Percentiles rank a stretch among this genome's conserved stretches.
These are phyloP conservation scores for Microbotryum scabiosae DNA, from an alignment of 1,284 basidiomycete species.

Conservation along the genomic window DNA sequence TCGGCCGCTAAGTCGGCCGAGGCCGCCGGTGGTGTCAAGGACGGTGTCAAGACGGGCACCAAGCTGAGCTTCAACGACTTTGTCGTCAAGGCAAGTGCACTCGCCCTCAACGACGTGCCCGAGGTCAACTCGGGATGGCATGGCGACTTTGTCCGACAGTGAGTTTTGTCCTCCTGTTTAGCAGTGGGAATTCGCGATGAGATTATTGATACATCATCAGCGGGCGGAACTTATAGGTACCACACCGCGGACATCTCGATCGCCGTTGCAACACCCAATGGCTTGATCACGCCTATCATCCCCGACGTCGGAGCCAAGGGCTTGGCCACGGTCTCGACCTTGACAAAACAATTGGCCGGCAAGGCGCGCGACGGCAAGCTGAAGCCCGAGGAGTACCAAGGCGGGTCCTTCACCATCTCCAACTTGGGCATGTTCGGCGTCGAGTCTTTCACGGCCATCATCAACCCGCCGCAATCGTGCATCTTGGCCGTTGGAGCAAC, in stretches of 20 bases:
- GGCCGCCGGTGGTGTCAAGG: constrained; percentile 46
- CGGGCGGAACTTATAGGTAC: constrained; percentile 52
- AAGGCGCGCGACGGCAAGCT: constrained; percentile 96
- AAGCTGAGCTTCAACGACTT: constrained; percentile 99
- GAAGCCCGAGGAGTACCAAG: constrained; percentile 93
- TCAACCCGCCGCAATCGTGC: constrained; percentile 97
- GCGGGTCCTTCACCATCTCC: constrained; percentile 97
- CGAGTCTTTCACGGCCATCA: constrained; percentile 88
- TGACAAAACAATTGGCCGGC: constrained; percentile 84
- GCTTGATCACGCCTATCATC: constrained; percentile 95
- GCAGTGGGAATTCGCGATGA: neutral
- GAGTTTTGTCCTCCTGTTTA: constrained; percentile 41
- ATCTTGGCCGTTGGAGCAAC: constrained; percentile 92
- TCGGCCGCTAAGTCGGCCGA: constrained; percentile 64
- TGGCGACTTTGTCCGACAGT: constrained; percentile 92
- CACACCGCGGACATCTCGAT: constrained; percentile 95
- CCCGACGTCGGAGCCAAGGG: constrained; percentile 89
- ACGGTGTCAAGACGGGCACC: constrained; percentile 54
- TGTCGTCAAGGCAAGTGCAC: constrained; percentile 86
- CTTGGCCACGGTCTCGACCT: constrained; percentile 80
- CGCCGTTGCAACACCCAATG: constrained; percentile 91
- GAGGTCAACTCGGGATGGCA: constrained; percentile 98
- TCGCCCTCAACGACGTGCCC: constrained; percentile 87
- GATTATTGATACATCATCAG: neutral
- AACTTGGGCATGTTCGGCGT: constrained; percentile 98